phyloP scores from a whole-genome alignment of 2,329 filamentous ascomycete species.

The Scleromitrula shiraiana region DNA sequence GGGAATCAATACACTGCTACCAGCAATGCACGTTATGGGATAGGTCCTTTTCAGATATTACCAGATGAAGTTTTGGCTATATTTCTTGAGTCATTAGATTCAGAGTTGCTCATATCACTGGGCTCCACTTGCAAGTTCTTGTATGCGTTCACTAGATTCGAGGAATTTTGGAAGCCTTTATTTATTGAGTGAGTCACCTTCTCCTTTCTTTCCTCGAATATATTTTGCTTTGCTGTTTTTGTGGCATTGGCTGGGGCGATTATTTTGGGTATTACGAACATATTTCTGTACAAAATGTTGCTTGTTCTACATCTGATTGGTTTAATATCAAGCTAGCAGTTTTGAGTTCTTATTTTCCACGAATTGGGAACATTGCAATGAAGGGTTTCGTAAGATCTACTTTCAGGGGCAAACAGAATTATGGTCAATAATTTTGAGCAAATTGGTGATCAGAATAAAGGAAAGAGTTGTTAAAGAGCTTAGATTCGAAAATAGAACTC shows the following conservation, averaged over 20 bases:
- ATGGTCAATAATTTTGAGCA: no score
- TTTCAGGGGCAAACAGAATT: no score
- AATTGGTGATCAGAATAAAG: no score
- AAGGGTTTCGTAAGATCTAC: no score
- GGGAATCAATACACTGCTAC: constrained; percentile 70
- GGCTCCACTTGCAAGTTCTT: constrained; percentile 77
- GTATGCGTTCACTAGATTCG: constrained; percentile 74
- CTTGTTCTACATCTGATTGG: no score
- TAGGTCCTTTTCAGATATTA: constrained; percentile 58
- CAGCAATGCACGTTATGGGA: constrained; percentile 56
- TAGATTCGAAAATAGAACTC: no score
- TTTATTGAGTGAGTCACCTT: constrained; percentile 72
- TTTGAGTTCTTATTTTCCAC: no score
- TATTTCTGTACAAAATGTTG: no score
- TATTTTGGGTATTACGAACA: not conserved
- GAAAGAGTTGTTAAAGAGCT: no score
- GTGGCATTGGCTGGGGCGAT: not conserved
- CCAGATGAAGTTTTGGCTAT: constrained; percentile 76
- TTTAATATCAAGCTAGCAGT: no score
- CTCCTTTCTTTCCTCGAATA: constrained; percentile 6
- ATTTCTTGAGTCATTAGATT: constrained; percentile 68
- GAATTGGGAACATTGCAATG: no score
- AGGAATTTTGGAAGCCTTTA: constrained; percentile 83
- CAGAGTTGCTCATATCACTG: constrained; percentile 51
- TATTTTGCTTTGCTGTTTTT: not conserved